Base-by-base conservation (phyloP, 306 rosid genomes). In the Corylus heterophylla region DNA sequence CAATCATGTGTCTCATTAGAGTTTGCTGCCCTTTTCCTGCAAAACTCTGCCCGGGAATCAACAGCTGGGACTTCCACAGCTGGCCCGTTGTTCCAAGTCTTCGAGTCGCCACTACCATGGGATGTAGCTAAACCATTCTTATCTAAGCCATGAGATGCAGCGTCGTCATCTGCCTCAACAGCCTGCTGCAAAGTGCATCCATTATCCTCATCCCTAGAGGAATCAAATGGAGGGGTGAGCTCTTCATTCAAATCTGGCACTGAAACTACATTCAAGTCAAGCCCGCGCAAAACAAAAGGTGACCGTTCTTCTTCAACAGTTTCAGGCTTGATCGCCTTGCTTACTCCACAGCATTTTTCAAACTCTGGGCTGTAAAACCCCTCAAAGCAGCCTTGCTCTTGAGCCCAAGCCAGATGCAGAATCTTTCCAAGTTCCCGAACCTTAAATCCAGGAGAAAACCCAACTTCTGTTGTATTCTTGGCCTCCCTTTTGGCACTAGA, bases 221-320 rank as follows among this genome's bases (percentile, higher is more conserved):
- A 96, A 90, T 96, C 99, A 12, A 93, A 96, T 48, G 92, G 99
- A 50, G 99, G 99, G 61, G 96, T 90, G 52, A 96, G 85, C 81
- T 96, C 99, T 89, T 96, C 99, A 66, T 96, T 96, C 22, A 96
- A 89, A 82, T 96, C 99, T 11, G 99, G 99, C 78, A 96, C 90
- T 1, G 98, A 93, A 68, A 80, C 89, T 45, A 93, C 94, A 81
- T 96, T 96, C 78, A 96, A 86, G 90, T 96, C 99, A 31, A 96
- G 99, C 78, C 87, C 96, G 8, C 88, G 96, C 1, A 91, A 75
- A 79, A 85, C 88, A 49, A 85, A 75, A 71, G 96, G 94, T 79
- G 88, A 68, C 56, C 79, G 84, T 84, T 84, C 91, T 82, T 85
- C 94, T 62, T 85, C 88, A 42, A 79, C 81, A 47, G 87, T 78